A percentile compares a stretch with the other conserved stretches of the same genome.
These are phyloP conservation scores for Phytophthora cryptogea DNA, from an alignment of 352 stramenopile genomes.

Conservation along the genomic window DNA sequence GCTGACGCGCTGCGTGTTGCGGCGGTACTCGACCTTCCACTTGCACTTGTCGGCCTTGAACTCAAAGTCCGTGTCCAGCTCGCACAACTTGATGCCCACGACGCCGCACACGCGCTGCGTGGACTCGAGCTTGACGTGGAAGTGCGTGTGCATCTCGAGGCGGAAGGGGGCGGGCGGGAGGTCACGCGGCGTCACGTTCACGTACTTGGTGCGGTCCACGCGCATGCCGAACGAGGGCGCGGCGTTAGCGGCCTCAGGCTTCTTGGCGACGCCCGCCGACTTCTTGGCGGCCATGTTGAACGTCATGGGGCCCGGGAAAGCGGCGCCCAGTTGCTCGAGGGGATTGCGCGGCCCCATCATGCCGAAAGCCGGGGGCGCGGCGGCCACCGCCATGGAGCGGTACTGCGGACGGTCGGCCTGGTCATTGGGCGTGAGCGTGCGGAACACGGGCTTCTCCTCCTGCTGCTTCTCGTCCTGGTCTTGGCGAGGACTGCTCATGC, in stretches of 20 bases:
- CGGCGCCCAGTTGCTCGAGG: conserved; percentile 37
- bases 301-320: conserved; percentile 47
- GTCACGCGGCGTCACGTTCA: conserved; percentile 63
- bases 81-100: conserved; percentile 80
- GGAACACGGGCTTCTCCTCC: conserved; percentile 76
- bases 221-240: conserved; percentile 58
- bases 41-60: conserved; percentile 90
- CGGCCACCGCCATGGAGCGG: conserved; percentile 62
- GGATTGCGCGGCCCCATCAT: conserved; percentile 37
- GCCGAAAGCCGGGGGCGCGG: conserved; percentile 45
- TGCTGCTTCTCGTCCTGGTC: conserved; percentile 47
- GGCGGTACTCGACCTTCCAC: conserved; percentile 86
- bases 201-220: conserved; percentile 79
- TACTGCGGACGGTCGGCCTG: conserved; percentile 50
- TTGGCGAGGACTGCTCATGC: conserved; percentile 37
- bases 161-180: conserved; percentile 81
- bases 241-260: conserved; percentile 30
- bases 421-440: conserved; percentile 48
- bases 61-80: conserved; percentile 84
- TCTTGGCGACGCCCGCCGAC: conserved; percentile 18
- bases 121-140: conserved; percentile 80
- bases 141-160: conserved; percentile 87
- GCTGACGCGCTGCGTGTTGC: conserved; percentile 61
- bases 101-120: conserved; percentile 79
- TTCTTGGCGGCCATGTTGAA: conserved; percentile 52